Evolutionary conservation across 345 rosid genomes (phyloP), one percentile per base, ranked within the genome.

Genomic region (Rhodomyrtus tomentosa): DNA sequence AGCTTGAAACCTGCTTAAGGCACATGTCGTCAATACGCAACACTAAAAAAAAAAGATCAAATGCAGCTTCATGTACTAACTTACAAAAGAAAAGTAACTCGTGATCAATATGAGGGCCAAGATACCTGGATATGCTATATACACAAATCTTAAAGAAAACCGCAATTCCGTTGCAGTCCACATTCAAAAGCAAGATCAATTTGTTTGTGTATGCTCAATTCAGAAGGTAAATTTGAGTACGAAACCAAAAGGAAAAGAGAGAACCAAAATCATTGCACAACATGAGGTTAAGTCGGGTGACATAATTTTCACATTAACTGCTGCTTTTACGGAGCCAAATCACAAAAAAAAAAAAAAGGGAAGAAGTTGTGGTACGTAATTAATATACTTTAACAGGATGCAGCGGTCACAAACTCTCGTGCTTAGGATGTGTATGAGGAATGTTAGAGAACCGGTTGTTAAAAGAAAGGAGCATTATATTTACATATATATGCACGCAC

Each of bases 1-100:
- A 93, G 82, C 90, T 85, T 86, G 99, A 86, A 73, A 88, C 92
- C 99, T 96, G 94, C 85, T 84, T 84, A 82, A 10, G 84, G 82
- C 38, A 32, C 83, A 81, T 87, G 85, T 85, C 79, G 85, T 52
- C 53, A 86, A 83, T 81, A 81, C 62, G 24, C 52, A 81, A 55
- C 27, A 72, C n/a, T 82, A 42, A 62, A 82, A 80, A 76, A 38
- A 45, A 32, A 25, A 68, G 76, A 50, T 80, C n/a, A 42, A 45
- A 51, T 55, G 42, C 62, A 10, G 79, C 84, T 32, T 56, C 68
- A 62, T 5, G 25, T 62, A 83, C 45, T n/a, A 51, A 85, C 74
- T 53, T 52, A 25, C 45, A 59, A 80, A 86, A 82, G 24, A 14
- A 79, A 73, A 81, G 59, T 50, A 68, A 68, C 79, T 68, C 20